A percentile compares a stretch with the other conserved stretches of the same genome.
phyloP scores from a whole-genome alignment of 768 basidiomycete species.

The Lyophyllum atratum region DNA sequence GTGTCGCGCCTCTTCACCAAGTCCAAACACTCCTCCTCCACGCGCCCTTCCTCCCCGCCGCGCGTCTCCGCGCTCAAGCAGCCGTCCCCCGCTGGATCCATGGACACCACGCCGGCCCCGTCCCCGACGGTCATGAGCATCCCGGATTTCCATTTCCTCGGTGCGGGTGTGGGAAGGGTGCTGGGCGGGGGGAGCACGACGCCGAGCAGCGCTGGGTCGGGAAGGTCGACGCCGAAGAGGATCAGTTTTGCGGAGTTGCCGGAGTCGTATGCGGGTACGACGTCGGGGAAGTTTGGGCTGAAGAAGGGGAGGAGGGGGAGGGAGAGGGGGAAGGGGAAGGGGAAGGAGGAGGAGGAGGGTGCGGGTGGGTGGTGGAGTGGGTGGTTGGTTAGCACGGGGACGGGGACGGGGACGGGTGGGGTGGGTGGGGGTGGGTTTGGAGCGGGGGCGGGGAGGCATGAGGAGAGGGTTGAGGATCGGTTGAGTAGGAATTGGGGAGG shows the following conservation, averaged over 20 bases:
- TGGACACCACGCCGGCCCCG: slow-evolving; percentile 26
- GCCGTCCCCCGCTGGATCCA: slow-evolving; percentile 24
- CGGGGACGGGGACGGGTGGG: slow-evolving; percentile 16
- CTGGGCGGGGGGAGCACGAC: slow-evolving; percentile 31
- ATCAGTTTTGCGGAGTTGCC: slow-evolving; percentile 79
- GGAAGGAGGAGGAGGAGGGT: slow-evolving; percentile 13
- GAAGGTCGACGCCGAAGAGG: slow-evolving; percentile 63
- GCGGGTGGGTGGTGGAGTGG: slow-evolving; percentile 29
- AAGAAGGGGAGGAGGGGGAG: slow-evolving; percentile 34
- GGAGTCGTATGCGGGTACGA: slow-evolving; percentile 53
- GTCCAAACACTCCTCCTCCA: slow-evolving; percentile 55
- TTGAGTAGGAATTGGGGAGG: slow-evolving; percentile 51
- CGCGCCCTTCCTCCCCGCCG: slow-evolving; percentile 64
- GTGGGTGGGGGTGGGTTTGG: slow-evolving; percentile 7
- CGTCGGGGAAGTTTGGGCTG: slow-evolving; percentile 32
- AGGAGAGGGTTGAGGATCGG: slow-evolving; percentile 55
- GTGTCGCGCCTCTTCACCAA: slow-evolving; percentile 78
- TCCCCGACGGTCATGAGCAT: slow-evolving; percentile 23
- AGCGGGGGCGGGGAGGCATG: slow-evolving; percentile 26
- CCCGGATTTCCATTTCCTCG: slow-evolving; percentile 26
- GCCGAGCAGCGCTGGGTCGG: slow-evolving; percentile 43
- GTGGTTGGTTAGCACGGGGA: slow-evolving; percentile 19
- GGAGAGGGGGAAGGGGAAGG: slow-evolving; percentile 15
- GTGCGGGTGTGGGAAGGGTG: slow-evolving; percentile 22
- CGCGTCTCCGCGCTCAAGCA: slow-evolving; percentile 43